phyloP scores from a whole-genome alignment of 129 eudicot genomes.

The Pittosporum tobira region DNA sequence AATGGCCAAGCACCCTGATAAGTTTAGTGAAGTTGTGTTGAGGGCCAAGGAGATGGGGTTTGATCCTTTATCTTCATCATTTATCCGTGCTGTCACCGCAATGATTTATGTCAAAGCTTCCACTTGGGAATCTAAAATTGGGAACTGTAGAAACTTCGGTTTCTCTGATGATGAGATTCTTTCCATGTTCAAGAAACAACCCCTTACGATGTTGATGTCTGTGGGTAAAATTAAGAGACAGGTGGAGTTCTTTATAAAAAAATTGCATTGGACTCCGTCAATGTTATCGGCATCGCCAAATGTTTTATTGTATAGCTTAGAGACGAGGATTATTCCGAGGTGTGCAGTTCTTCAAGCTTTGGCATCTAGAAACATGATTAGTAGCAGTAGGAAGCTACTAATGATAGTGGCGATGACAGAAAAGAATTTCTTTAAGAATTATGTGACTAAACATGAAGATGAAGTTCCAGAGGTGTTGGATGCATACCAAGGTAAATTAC shows the following conservation, averaged over 20 bases:
- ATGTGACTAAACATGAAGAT: neutral
- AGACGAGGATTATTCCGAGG: slow-evolving; percentile 15
- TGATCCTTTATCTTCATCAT: neutral
- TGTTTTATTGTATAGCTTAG: neutral
- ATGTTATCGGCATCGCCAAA: neutral
- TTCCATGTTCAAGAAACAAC: slow-evolving; percentile 6
- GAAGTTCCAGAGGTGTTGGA: neutral
- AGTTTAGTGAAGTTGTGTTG: neutral
- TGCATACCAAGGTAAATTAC: neutral
- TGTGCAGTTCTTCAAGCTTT: slow-evolving; percentile 7
- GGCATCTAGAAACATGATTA: neutral
- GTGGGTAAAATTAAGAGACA: slow-evolving; percentile 1
- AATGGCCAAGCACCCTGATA: neutral
- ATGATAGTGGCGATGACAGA: neutral
- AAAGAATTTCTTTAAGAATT: neutral
- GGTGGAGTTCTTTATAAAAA: slow-evolving; percentile 6
- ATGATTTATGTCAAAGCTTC: neutral
- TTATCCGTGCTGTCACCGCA: neutral
- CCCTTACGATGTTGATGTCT: neutral
- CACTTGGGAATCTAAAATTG: slow-evolving; percentile 10
- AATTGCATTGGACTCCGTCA: neutral
- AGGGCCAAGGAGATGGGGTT: slow-evolving; percentile 10
- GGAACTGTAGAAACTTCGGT: slow-evolving; percentile 13
- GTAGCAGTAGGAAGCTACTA: neutral
- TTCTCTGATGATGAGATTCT: slow-evolving; percentile 9